A percentile compares a stretch with the other conserved stretches of the same genome.
Evolutionary conservation across 176 grass and related monocot species (phyloP).

Genomic region (Raddia distichophylla): DNA sequence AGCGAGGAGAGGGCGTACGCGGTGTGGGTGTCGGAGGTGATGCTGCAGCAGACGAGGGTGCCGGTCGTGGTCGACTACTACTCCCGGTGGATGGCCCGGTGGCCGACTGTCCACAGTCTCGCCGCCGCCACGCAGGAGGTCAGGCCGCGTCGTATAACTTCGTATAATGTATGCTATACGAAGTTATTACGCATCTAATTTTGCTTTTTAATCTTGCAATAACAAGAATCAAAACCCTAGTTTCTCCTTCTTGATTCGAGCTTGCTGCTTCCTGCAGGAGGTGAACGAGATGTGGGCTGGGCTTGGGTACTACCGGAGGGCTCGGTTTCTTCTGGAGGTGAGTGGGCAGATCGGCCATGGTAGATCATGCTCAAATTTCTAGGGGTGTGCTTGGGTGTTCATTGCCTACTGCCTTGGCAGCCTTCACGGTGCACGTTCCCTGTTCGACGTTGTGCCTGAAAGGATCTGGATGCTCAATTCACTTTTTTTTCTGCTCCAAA

Average conservation of each 20-base stretch:
- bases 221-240: too few relatives aligned
- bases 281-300: slow-evolving; percentile 98
- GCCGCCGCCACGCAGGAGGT: slow-evolving; percentile 92
- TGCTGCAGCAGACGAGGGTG: slow-evolving; percentile 98
- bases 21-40: slow-evolving; percentile 97
- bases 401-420: neutral
- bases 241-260: slow-evolving; percentile 20
- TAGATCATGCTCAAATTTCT: neutral
- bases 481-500: neutral
- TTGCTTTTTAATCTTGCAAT: too few relatives aligned
- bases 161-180: too few relatives aligned
- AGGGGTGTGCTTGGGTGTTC: too few relatives aligned
- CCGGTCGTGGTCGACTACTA: slow-evolving; percentile 80
- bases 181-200: too few relatives aligned
- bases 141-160: too few relatives aligned
- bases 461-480: neutral
- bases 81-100: slow-evolving; percentile 84
- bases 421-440: neutral
- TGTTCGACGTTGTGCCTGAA: slow-evolving; percentile 39
- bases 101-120: slow-evolving; percentile 79
- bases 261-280: slow-evolving; percentile 60
- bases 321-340: slow-evolving; percentile 94
- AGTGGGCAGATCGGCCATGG: neutral
- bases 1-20: slow-evolving; percentile 70
- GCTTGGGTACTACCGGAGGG: slow-evolving; percentile 92